Evolutionary conservation across 495 filamentous ascomycete species (phyloP).

Genomic region (Venustampulla echinocandica): DNA sequence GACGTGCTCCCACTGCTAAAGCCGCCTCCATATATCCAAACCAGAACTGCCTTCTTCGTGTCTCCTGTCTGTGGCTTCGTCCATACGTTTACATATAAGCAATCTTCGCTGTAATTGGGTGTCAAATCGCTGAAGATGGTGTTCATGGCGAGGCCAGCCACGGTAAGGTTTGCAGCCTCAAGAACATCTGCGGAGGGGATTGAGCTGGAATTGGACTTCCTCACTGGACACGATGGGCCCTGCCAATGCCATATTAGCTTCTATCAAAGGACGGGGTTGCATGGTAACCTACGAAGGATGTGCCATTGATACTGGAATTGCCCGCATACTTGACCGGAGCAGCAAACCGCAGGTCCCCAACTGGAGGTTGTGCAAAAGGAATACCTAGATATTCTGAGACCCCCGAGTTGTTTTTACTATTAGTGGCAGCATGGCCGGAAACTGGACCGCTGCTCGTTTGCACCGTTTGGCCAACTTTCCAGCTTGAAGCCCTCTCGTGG

Average conservation of each 20-base stretch:
- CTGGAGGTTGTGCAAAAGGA: constrained; percentile 37
- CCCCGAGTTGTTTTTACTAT: constrained; percentile 23
- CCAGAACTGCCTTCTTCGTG: constrained; percentile 29
- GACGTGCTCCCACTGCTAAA: constrained; percentile 29
- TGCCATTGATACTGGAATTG: constrained; percentile 11
- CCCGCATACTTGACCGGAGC: constrained; percentile 26
- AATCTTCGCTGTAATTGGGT: constrained; percentile 38
- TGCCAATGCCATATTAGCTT: neutral
- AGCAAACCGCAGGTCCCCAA: constrained; percentile 37
- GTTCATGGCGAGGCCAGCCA: constrained; percentile 3
- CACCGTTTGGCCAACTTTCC: constrained; percentile 17
- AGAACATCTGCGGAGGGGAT: neutral
- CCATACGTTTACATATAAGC: constrained; percentile 47
- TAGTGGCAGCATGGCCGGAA: constrained; percentile 35
- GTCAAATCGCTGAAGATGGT: constrained; percentile 1
- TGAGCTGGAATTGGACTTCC: neutral
- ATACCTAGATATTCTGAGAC: constrained; percentile 44
- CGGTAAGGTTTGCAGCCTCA: constrained; percentile 6
- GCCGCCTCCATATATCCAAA: constrained; percentile 35
- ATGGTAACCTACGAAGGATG: constrained; percentile 24
- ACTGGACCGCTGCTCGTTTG: constrained; percentile 32
- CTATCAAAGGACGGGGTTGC: no score
- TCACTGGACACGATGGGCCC: constrained; percentile 4
- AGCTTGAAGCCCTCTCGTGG: no score
- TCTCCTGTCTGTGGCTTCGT: constrained; percentile 26